phyloP scores from a whole-genome alignment of 1,284 basidiomycete species.

The Cutaneotrichosporon dermatis region DNA sequence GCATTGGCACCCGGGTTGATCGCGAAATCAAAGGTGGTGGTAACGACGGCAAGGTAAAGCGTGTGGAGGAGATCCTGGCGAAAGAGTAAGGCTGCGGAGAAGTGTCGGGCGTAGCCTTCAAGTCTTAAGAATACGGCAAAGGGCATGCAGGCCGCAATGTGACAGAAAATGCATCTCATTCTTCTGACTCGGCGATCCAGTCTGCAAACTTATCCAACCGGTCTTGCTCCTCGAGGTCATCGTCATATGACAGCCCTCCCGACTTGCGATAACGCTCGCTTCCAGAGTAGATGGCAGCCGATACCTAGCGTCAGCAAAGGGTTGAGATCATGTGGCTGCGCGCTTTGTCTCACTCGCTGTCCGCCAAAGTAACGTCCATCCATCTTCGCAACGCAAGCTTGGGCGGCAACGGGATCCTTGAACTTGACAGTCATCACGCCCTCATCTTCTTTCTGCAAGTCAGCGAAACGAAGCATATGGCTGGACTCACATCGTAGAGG shows the following conservation, averaged over 20 bases:
- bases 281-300: slow-evolving; percentile 74
- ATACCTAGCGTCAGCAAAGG: slow-evolving; percentile 52
- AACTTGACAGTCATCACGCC: slow-evolving; percentile 97
- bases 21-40: slow-evolving; percentile 62
- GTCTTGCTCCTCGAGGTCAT: slow-evolving; percentile 66
- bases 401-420: slow-evolving; percentile 76
- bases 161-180: neutral
- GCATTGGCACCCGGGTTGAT: slow-evolving; percentile 83
- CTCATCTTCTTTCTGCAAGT: slow-evolving; percentile 74
- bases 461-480: neutral
- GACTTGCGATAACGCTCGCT: slow-evolving; percentile 75
- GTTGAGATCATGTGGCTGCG: too few species aligned
- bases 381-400: slow-evolving; percentile 94
- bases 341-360: too few species aligned
- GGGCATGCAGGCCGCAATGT: neutral
- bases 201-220: slow-evolving; percentile 80
- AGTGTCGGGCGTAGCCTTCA: too few species aligned
- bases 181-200: slow-evolving; percentile 60
- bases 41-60: slow-evolving; percentile 69
- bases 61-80: slow-evolving; percentile 67
- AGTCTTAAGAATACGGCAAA: too few species aligned
- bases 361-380: slow-evolving; percentile 89
- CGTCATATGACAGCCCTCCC: slow-evolving; percentile 47
- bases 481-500: slow-evolving; percentile 78
- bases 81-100: slow-evolving; percentile 1